These are phyloP conservation scores for Cyanodermella asteris DNA, from an alignment of 2,329 filamentous ascomycete genomes.

Conservation along the genomic window DNA sequence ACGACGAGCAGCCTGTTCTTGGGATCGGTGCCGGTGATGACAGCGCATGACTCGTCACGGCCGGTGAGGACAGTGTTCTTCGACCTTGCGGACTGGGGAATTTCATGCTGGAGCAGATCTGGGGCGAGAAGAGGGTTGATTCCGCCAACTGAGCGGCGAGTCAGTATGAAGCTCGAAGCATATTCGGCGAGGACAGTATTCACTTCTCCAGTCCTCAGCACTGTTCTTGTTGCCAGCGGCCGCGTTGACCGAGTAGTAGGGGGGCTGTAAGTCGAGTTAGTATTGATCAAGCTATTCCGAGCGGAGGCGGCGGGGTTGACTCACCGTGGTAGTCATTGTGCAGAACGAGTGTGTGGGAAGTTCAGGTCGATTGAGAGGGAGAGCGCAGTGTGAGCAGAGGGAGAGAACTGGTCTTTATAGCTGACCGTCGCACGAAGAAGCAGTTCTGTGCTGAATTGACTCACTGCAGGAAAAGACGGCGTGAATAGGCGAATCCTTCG, in stretches of 20 bases:
- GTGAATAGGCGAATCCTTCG: too few species aligned
- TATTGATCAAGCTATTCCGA: too few species aligned
- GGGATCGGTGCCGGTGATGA: slow-evolving; percentile 46
- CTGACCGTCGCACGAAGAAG: too few species aligned
- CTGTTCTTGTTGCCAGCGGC: slow-evolving; percentile 53
- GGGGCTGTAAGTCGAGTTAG: too few species aligned
- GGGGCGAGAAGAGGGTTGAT: slow-evolving; percentile 88
- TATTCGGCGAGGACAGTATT: slow-evolving; percentile 12
- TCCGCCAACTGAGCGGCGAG: slow-evolving; percentile 40
- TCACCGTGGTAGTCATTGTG: too few species aligned
- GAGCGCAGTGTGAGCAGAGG: too few species aligned
- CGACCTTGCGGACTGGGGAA: slow-evolving; percentile 28
- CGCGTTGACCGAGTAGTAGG: slow-evolving; percentile 62
- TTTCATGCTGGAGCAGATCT: slow-evolving; percentile 86
- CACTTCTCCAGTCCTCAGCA: slow-evolving; percentile 69
- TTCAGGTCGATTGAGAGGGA: too few species aligned
- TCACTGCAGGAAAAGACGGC: too few species aligned
- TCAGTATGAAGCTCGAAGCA: not conserved
- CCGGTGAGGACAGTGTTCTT: slow-evolving; percentile 21
- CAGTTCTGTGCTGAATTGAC: too few species aligned
- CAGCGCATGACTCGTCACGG: slow-evolving; percentile 38
- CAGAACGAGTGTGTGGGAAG: too few species aligned
- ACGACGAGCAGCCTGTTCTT: slow-evolving; percentile 83
- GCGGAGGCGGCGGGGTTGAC: too few species aligned
- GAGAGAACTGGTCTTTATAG: too few species aligned